A percentile compares a stretch with the other conserved stretches of the same genome.
These are phyloP conservation scores for Microsporum canis DNA, from an alignment of 2,329 filamentous ascomycete species.

Conservation along the genomic window DNA sequence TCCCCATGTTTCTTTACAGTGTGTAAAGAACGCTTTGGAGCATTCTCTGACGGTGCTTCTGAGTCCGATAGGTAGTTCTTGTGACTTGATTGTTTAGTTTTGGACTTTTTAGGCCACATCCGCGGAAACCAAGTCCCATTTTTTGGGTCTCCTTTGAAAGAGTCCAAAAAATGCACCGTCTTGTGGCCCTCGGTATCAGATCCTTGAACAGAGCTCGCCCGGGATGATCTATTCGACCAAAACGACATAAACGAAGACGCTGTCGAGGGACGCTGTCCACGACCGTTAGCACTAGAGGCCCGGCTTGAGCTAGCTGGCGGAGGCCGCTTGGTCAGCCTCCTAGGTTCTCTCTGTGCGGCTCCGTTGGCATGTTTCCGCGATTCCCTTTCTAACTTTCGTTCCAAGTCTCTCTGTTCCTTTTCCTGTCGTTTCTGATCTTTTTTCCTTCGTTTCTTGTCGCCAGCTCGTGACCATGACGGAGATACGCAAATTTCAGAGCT, in stretches of 20 bases:
- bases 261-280: constrained; percentile 11
- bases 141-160: neutral
- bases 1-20: constrained; percentile 12
- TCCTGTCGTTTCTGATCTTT: constrained; percentile 13
- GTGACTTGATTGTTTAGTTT: neutral
- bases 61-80: neutral
- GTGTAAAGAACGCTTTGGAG: constrained; percentile 11
- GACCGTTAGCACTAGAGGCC: constrained; percentile 12
- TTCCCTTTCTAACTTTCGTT: constrained; percentile 11
- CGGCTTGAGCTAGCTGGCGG: constrained; percentile 11
- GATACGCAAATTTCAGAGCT: constrained; percentile 16
- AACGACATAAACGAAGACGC: constrained; percentile 12
- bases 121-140: neutral
- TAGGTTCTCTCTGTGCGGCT: constrained; percentile 8
- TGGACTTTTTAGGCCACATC: constrained; percentile 8
- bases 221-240: constrained; percentile 13
- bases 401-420: constrained; percentile 14
- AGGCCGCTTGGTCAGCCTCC: constrained; percentile 13
- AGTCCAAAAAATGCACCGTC: constrained; percentile 9
- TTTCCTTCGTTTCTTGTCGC: constrained; percentile 12
- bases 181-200: constrained; percentile 6
- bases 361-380: constrained; percentile 1
- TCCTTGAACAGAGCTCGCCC: constrained; percentile 11
- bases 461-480: constrained; percentile 13
- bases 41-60: neutral